Base-by-base conservation (phyloP, 495 filamentous ascomycete genomes). In the Talaromyces liani region DNA sequence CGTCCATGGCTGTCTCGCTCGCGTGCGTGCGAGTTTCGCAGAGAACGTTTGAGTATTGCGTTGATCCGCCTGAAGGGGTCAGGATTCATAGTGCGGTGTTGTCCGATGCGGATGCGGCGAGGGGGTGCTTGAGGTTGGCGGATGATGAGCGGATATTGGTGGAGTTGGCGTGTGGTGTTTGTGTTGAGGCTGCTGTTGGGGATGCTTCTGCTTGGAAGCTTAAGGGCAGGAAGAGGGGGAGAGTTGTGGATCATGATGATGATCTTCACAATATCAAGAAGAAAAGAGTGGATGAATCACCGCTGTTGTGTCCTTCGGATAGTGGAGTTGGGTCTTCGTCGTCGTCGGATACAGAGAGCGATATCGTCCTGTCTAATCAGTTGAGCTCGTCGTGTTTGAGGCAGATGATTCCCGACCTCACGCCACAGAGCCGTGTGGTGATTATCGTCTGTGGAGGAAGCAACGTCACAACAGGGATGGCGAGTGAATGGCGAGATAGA, bases 361-460 rank as follows among this genome's bases (percentile, higher is more conserved):
- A 64, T 75, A 14, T 27, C 83, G 10, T 29, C n/a, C 49, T 31
- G 5, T 39, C 55, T 12, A 10, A 20, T 24, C 53, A 41, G 20
- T 25, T 64, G 22, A 53, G 6, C 1, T 18, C 29, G 20, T 79
- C 84, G 22, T 72, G 91, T 70, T 75, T 88, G 68, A 83, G 81
- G 71, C 75, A 81, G 27, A 64, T 95, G 24, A 84, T 89, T 0
- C 77, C 84, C 33, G 79, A 75, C 12, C 62, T 91, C 65, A 79
- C 72, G 68, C 70, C 73, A 34, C 75, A 81, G 55, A 88, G 82
- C 66, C 90, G 90, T 64, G 83, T 98, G 29, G 91, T 97, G 5
- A 79, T 98, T 60, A 79, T 96, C 25, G 84, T 97, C 24, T 98
- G 93, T 71, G 93, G 93, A 0, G 93, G 93, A 8, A 87, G 82